Conservation (phyloP, 495 filamentous ascomycete species). For the Polyplosphaeria fusca region DNA sequence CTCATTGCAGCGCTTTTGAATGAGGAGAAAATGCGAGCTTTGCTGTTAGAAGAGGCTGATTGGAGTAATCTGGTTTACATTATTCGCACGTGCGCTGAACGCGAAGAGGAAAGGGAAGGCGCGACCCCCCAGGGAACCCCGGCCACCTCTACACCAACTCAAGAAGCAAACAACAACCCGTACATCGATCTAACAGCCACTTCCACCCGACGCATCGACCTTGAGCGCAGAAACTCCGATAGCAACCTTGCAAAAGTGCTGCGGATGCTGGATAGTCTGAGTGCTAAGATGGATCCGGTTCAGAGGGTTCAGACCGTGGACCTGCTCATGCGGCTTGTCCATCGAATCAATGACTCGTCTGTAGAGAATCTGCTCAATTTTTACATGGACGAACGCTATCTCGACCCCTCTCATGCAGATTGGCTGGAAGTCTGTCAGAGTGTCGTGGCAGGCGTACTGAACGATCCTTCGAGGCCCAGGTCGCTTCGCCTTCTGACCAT, state of each 20-base stretch:
- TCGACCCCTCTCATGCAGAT: slow-evolving; percentile 64
- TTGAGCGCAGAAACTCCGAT: neutral
- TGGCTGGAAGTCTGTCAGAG: slow-evolving; percentile 64
- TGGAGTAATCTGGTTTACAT: slow-evolving; percentile 32
- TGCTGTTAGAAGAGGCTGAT: slow-evolving; percentile 30
- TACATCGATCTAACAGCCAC: neutral
- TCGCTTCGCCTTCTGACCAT: slow-evolving; percentile 59
- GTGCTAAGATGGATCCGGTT: slow-evolving; percentile 40
- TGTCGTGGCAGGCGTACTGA: slow-evolving; percentile 65
- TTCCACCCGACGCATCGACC: neutral
- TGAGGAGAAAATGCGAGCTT: slow-evolving; percentile 11
- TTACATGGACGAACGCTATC: slow-evolving; percentile 59
- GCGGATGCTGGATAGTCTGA: slow-evolving; percentile 34
- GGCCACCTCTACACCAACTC: neutral
- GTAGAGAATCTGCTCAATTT: slow-evolving; percentile 57
- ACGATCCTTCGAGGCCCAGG: slow-evolving; percentile 58
- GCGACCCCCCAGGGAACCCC: neutral
- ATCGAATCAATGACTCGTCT: slow-evolving; percentile 56
- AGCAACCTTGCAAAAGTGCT: slow-evolving; percentile 17
- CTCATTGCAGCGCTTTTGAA: slow-evolving; percentile 21
- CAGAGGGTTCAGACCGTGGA: slow-evolving; percentile 62
- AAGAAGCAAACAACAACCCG: neutral
- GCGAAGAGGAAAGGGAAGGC: slow-evolving; percentile 8
- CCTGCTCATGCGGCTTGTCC: slow-evolving; percentile 63
- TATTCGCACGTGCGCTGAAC: slow-evolving; percentile 23